Base-by-base conservation (phyloP, 2,329 filamentous ascomycete species). In the Calonectria naviculata region DNA sequence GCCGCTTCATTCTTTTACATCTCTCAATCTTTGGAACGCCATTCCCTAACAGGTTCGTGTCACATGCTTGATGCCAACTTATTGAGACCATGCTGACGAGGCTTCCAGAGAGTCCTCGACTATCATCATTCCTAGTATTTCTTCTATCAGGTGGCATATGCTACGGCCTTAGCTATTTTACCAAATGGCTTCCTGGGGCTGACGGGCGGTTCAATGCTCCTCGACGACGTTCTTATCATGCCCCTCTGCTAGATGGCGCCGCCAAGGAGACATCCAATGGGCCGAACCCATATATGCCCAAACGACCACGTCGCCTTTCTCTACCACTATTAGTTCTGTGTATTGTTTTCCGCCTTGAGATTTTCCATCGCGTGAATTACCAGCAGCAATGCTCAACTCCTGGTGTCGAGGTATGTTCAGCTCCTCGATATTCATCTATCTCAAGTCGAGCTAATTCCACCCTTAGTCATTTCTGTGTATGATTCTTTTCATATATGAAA, bases 321-420 rank as follows among this genome's bases (percentile, higher is more conserved):
- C 74, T 88, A 3, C 84, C 85, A 1, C 78, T 83, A 15, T 76
- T 90, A 19, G 80, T 88, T 10, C 46, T 83, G 6, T 84, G 84
- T 34, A 81, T 89, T 54, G 80, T 88, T 3, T 36, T 87, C 10
- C 85, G 89, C 5, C 76, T 90, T 19, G 87, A 89, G 70, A 77
- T 87, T 2, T 85, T 87, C 41, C 83, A 88, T 63, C 81, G 79
- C 36, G 84, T 89, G 1, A 83, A 86, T 17, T 79, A 80, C 29
- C 83, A 86, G 69, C 83, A 88, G 41, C 88, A 90, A 78, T 91
- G 89, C 75, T 83, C 87, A 8, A 81, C 79, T 15, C 81, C 85
- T 24, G 88, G 88, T 3, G 74, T 90, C 19, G 87, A 90, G 84
- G 88, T 83, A 73, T 71, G 76, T 38, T 34, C 6, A 17, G 5